Conservation (phyloP, 768 basidiomycete genomes). For the Megacollybia marginata region DNA sequence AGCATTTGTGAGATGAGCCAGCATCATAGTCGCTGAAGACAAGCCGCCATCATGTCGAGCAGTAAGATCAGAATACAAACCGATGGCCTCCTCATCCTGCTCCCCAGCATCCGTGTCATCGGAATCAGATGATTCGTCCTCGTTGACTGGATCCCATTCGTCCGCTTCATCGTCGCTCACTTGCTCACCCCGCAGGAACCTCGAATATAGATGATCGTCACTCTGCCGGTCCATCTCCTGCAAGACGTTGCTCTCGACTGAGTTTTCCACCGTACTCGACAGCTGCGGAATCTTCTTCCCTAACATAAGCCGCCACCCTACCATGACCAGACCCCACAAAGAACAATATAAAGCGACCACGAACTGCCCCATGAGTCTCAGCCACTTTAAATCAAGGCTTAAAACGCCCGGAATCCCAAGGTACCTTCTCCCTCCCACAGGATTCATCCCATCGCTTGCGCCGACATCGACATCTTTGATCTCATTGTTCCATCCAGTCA, state of each 20-base stretch:
- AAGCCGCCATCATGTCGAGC: slow-evolving; percentile 20
- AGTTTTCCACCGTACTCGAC: neutral
- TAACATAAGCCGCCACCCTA: slow-evolving; percentile 14
- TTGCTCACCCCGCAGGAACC: slow-evolving; percentile 56
- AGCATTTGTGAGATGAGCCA: slow-evolving; percentile 46
- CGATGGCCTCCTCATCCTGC: slow-evolving; percentile 15
- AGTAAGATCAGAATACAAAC: slow-evolving; percentile 46
- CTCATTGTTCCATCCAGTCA: slow-evolving; percentile 29
- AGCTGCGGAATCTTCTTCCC: slow-evolving; percentile 10
- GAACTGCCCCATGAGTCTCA: neutral
- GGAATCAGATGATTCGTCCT: slow-evolving; percentile 19
- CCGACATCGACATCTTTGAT: slow-evolving; percentile 36
- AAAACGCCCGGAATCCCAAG: slow-evolving; percentile 2
- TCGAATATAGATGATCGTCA: slow-evolving; percentile 38
- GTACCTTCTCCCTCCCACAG: neutral
- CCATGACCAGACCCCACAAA: slow-evolving; percentile 4
- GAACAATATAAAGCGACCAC: slow-evolving; percentile 1
- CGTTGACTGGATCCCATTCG: slow-evolving; percentile 9
- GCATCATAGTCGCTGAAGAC: slow-evolving; percentile 33
- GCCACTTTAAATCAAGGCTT: slow-evolving; percentile 2
- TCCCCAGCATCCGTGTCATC: slow-evolving; percentile 7
- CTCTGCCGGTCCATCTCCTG: slow-evolving; percentile 6
- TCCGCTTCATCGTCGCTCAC: slow-evolving; percentile 22
- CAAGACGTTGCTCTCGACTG: slow-evolving; percentile 9
- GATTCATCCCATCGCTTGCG: slow-evolving; percentile 15